Conservation (phyloP, 192 early-diverging fungal genomes). For the Linnemannia zychae region DNA sequence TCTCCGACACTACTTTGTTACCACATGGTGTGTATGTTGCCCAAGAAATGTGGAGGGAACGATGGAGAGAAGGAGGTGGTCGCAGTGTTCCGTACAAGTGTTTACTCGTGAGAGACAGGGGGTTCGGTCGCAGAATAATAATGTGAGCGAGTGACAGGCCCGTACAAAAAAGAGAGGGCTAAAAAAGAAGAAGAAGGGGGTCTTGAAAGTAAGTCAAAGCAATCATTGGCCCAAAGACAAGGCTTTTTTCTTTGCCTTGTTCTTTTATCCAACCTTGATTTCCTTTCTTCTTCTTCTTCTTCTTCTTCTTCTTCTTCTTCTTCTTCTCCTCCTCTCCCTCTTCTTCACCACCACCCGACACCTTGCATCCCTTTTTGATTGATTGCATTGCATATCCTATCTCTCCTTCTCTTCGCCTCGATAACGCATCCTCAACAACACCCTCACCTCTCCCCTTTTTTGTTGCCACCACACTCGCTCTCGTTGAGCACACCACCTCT, state of each 20-base stretch:
- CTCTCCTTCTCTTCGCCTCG: neutral
- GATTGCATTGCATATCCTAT: too few species aligned
- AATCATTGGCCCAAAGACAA: neutral
- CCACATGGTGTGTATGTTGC: neutral
- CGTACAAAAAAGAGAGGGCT: neutral
- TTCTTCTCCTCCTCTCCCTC: neutral
- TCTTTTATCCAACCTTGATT: neutral
- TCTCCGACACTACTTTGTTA: neutral
- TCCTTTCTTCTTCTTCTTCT: neutral
- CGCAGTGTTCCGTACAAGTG: too few species aligned
- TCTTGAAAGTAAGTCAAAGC: too few species aligned
- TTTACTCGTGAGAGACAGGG: too few species aligned
- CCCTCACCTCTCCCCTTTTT: neutral
- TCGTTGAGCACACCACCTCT: neutral
- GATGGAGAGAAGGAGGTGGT: neutral
- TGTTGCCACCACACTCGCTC: neutral
- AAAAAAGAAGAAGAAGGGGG: neutral
- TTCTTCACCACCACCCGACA: neutral
- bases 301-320: neutral
- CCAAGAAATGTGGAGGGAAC: neutral
- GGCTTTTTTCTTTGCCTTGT: neutral
- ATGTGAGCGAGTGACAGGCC: too few species aligned
- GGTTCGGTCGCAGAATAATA: too few species aligned
- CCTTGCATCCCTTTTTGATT: neutral
- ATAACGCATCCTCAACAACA: neutral